These are phyloP conservation scores for Trichothecium roseum DNA, from an alignment of 2,329 filamentous ascomycete species.

Conservation along the genomic window DNA sequence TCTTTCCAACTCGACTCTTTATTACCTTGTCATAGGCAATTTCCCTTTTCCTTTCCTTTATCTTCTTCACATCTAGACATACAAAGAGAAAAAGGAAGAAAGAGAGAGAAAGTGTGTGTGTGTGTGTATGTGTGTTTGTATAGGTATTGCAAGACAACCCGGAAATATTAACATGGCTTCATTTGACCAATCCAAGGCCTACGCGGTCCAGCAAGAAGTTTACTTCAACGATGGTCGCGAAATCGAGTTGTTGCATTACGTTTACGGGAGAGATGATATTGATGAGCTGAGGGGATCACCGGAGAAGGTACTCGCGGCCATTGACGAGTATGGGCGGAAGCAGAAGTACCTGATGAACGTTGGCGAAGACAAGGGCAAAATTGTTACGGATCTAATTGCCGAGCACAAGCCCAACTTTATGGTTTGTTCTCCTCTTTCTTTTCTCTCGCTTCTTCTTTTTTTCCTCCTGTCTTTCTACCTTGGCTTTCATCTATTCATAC, in stretches of 20 bases:
- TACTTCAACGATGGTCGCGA: slow-evolving; percentile 63
- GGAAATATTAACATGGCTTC: slow-evolving; percentile 1
- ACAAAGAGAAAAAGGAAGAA: too few species aligned
- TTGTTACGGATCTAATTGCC: slow-evolving; percentile 58
- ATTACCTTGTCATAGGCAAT: too few species aligned
- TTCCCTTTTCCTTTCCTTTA: too few species aligned
- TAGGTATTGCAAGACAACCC: too few species aligned
- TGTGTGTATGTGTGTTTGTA: too few species aligned
- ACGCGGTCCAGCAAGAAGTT: slow-evolving; percentile 28
- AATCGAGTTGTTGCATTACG: slow-evolving; percentile 59
- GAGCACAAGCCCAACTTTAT: slow-evolving; percentile 56
- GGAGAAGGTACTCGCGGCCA: slow-evolving; percentile 51
- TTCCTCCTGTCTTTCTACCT: too few species aligned
- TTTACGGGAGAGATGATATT: slow-evolving; percentile 52
- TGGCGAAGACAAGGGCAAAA: slow-evolving; percentile 61
- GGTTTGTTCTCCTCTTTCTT: slow-evolving; percentile 23
- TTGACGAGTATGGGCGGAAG: slow-evolving; percentile 53
- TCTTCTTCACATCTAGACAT: too few species aligned
- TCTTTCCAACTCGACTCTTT: too few species aligned
- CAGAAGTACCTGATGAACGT: slow-evolving; percentile 74
- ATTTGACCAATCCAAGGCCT: slow-evolving; percentile 28
- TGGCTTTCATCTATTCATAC: too few species aligned
- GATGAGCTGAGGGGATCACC: slow-evolving; percentile 56
- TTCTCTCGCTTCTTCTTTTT: too few species aligned
- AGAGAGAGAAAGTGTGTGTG: too few species aligned